Conservation (phyloP, 805 yeast species). For the Yarrowia phangngaensis region DNA sequence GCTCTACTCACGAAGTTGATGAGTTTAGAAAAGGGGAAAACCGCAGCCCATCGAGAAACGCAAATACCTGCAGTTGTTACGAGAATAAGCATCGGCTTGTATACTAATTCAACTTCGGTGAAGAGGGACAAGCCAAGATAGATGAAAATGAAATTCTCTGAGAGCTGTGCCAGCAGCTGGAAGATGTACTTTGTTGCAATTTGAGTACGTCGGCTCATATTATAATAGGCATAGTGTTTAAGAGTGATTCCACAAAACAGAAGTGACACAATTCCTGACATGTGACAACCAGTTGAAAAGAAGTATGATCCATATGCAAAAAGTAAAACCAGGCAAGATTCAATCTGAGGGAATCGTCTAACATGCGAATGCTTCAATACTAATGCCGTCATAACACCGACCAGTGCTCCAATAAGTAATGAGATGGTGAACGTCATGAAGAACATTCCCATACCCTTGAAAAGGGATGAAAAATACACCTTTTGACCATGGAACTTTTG, state of each 20-base stretch:
- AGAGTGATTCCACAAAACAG: slow-evolving; percentile 94
- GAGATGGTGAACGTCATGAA: slow-evolving; percentile 90
- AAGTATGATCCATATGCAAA: slow-evolving; percentile 95
- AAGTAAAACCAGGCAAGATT: slow-evolving; percentile 83
- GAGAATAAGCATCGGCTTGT: slow-evolving; percentile 87
- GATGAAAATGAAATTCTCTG: slow-evolving; percentile 95
- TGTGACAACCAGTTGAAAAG: slow-evolving; percentile 97
- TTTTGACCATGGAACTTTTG: slow-evolving; percentile 89
- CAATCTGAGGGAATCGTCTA: slow-evolving; percentile 93
- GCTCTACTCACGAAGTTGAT: slow-evolving; percentile 74
- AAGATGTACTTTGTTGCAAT: slow-evolving; percentile 93
- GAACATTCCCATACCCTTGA: slow-evolving; percentile 92
- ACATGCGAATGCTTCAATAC: slow-evolving; percentile 88
- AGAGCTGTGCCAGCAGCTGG: slow-evolving; percentile 88
- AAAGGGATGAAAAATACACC: slow-evolving; percentile 53
- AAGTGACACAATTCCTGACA: slow-evolving; percentile 96
- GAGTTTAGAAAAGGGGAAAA: slow-evolving; percentile 83
- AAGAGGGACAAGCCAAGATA: slow-evolving; percentile 90
- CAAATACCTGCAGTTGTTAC: slow-evolving; percentile 88
- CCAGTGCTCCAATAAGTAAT: slow-evolving; percentile 78
- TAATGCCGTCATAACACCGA: slow-evolving; percentile 86
- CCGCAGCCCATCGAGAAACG: slow-evolving; percentile 95
- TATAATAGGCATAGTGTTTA: slow-evolving; percentile 94
- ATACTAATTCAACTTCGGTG: slow-evolving; percentile 93
- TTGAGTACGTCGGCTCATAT: slow-evolving; percentile 96